Percentiles rank a stretch among this genome's conserved stretches.
phyloP scores from a whole-genome alignment of 1,284 basidiomycete species.

The Coniferiporia sulphurascens region DNA sequence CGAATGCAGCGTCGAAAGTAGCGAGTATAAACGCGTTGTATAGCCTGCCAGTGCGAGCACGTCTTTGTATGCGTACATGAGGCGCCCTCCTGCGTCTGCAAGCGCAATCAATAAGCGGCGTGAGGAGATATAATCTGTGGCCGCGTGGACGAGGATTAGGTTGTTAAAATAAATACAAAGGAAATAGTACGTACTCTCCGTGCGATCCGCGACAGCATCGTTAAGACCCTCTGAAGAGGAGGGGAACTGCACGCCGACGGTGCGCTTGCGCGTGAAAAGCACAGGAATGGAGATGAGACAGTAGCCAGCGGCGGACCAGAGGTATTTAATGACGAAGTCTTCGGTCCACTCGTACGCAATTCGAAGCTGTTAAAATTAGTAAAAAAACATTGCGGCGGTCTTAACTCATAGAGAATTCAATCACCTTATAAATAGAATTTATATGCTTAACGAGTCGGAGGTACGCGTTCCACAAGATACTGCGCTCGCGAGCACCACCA shows the following conservation, averaged over 20 bases:
- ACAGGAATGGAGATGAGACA: conserved; percentile 86
- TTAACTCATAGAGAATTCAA: not conserved
- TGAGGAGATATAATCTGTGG: conserved; percentile 89
- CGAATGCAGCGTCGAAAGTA: conserved; percentile 82
- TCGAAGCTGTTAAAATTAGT: conserved; percentile 34
- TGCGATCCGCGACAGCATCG: conserved; percentile 47
- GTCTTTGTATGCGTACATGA: conserved; percentile 92
- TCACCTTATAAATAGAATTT: conserved; percentile 88
- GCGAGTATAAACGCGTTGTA: conserved; percentile 84
- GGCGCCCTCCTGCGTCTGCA: conserved; percentile 89
- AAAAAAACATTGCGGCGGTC: not conserved
- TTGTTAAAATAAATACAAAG: conserved; percentile 9
- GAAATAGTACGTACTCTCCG: conserved; percentile 48
- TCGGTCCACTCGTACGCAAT: conserved; percentile 89
- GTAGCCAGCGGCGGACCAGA: conserved; percentile 90
- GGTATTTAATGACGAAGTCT: conserved; percentile 91
- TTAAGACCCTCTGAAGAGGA: conserved; percentile 22
- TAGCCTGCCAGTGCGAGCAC: conserved; percentile 91
- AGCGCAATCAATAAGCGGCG: conserved; percentile 88
- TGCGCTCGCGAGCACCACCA: conserved; percentile 79
- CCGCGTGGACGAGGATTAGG: not conserved
- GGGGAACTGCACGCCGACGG: conserved; percentile 39
- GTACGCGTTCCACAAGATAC: conserved; percentile 81
- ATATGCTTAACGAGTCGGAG: conserved; percentile 81
- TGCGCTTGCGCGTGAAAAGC: conserved; percentile 53